Evolutionary conservation across 1,139 yeast species (phyloP), one percentile per base, ranked within the genome.

Genomic region (Petasospora fabianii): DNA sequence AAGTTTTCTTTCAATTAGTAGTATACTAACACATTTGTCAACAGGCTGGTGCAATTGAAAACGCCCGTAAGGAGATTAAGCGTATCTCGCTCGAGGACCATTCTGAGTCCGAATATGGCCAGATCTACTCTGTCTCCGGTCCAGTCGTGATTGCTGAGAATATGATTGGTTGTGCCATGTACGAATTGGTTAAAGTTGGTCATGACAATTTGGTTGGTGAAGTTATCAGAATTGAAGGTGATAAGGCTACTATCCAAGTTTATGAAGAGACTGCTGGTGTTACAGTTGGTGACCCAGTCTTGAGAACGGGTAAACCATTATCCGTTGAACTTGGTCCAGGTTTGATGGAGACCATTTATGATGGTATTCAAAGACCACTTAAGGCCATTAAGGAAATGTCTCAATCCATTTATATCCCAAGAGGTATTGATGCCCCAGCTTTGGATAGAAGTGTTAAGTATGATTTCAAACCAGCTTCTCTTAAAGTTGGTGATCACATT

Each of bases 221-320:
- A 68, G 97, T 92, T 54, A 92, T 92, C 65, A 83, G 98, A 73
- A 90, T 92, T 52, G 92, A 81, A 59, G 95, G 82, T 48, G 98
- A 92, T 65, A 90, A 88, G 69, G 96, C 97, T 46, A 92, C 98
- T 38, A 87, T 92, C 56, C 99, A 92, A 74, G 98, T 92, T 44
- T 92, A 92, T 66, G 99, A 92, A 71, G 98, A 92, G 69, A 92
- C 98, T 38, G 96, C 97, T 2, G 99, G 99, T 69, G 95, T 92
- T 45, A 90, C 97, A 30, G 97, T 92, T 30, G 99, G 99, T 57
- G 98, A 92, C 62, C 99, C 99, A 3, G 98, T 92, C 39, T 70
- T 86, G 58, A 81, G 98, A 71, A 92, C 98, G 10, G 98, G 98
- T 50, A 87, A 92, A 66, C 99, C 99, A 14, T 75, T 92, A 57